Conservation (phyloP, 2,329 filamentous ascomycete genomes). For the Pseudogymnoascus sp. region DNA sequence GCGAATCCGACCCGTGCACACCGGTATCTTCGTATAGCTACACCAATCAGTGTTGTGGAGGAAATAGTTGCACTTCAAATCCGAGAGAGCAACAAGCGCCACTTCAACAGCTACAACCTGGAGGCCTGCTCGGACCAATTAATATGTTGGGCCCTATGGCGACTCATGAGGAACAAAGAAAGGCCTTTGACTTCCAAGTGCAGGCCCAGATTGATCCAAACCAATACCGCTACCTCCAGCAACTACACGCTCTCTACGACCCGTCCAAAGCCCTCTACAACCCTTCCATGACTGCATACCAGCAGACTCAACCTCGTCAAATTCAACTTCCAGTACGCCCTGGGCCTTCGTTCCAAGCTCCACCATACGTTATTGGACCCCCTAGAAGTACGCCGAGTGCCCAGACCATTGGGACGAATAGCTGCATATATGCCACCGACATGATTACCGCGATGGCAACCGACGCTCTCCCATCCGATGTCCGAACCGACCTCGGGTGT, state of each 20-base stretch:
- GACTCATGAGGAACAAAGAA: constrained; percentile 3
- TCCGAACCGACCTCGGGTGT: constrained; percentile 36
- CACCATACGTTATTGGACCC: neutral
- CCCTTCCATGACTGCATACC: neutral
- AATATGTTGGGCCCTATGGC: neutral
- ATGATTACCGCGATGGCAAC: constrained; percentile 38
- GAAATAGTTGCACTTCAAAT: neutral
- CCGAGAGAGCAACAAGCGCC: neutral
- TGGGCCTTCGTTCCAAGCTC: neutral
- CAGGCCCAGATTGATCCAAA: neutral
- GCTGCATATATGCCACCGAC: constrained; percentile 34
- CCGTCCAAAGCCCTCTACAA: neutral
- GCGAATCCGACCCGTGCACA: neutral
- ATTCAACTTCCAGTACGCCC: constrained; percentile 1
- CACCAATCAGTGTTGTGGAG: neutral
- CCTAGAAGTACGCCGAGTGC: neutral
- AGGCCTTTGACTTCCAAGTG: neutral
- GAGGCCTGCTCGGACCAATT: neutral
- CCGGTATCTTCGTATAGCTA: neutral
- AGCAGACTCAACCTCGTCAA: neutral
- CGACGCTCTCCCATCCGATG: constrained; percentile 28
- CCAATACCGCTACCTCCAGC: constrained; percentile 1
- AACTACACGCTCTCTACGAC: neutral
- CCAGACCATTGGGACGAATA: constrained; percentile 17
- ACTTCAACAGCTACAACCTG: neutral